Base-by-base conservation (phyloP, 495 filamentous ascomycete genomes). In the Friedmanniomyces simplex region DNA sequence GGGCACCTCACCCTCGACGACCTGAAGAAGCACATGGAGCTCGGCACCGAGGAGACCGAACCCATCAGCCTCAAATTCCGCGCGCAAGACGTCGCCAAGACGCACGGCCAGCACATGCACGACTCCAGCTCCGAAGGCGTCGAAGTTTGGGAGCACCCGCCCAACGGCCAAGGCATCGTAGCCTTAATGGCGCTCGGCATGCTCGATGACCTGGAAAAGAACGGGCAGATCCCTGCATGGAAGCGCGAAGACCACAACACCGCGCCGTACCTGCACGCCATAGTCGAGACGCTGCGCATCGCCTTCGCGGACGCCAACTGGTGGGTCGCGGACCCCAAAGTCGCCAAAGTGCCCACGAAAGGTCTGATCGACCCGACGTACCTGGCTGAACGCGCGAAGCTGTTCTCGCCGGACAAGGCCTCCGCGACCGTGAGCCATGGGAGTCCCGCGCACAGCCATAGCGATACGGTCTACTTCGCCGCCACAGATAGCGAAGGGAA, bases 131-230 rank as follows among this genome's bases (percentile, higher is more conserved):
- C 72, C 1, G 74, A 79, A 50, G 83, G 82, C n/a, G 76, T 96
- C 20, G 82, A 93, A 63, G 68, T 98, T 1, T 97, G 91, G 91
- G 93, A 98, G 62, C 91, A 96, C 71, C 89, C 93, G 39, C 93
- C 93, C n/a, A 97, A 96, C 72, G 91, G 94, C 0, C 93, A 98
- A 70, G 93, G 93, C 12, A 86, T 98, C 59, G 89, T 97, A 0
- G 94, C 93, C 4, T 76, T 97, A 39, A 94, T 97, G 82, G 85
- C 93, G 0, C 76, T 98, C 0, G 93, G 94, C 1, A 91, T 97
- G 59, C 74, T 98, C 45, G 82, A 95, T 65, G 80, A 87, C 63
- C 78, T 98, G 5, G 88, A 95, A 70, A 76, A 78, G n/a, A 68
- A 68, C 11, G 82, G 82, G 39, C 80, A 81, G 57, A 87, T 95